These are phyloP conservation scores for Phytopythium chamaehyphon DNA, from an alignment of 352 stramenopile genomes.

Conservation along the genomic window DNA sequence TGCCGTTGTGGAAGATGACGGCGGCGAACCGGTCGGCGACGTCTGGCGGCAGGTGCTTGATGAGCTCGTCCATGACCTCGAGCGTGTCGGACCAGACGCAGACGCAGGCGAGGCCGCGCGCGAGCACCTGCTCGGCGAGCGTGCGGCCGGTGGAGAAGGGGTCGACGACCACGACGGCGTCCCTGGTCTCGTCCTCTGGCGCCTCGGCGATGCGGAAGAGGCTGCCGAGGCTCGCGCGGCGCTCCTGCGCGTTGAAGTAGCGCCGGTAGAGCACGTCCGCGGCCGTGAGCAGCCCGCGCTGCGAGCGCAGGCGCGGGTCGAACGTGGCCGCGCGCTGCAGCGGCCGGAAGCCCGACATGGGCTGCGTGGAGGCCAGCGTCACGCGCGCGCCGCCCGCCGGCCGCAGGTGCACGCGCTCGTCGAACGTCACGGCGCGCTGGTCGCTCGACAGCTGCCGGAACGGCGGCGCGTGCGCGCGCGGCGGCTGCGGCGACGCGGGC, in stretches of 20 bases:
- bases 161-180: conserved; percentile 93
- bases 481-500: neutral
- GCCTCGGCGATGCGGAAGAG: conserved; percentile 63
- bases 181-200: conserved; percentile 12
- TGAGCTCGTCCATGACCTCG: conserved; percentile 64
- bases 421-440: conserved; percentile 78
- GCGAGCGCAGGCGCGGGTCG: conserved; percentile 61
- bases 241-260: conserved; percentile 81
- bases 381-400: conserved; percentile 27
- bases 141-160: conserved; percentile 94
- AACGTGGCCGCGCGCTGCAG: conserved; percentile 76
- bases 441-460: conserved; percentile 68
- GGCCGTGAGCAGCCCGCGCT: conserved; percentile 56
- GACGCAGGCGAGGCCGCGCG: conserved; percentile 80
- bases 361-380: conserved; percentile 37
- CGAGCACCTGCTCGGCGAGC: conserved; percentile 84
- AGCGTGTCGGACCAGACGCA: conserved; percentile 80
- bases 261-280: conserved; percentile 78
- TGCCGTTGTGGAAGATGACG: conserved; percentile 70
- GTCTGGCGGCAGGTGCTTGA: conserved; percentile 54
- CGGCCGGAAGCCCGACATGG: conserved; percentile 64
- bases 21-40: conserved; percentile 51
- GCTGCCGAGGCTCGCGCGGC: conserved; percentile 35
- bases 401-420: conserved; percentile 74
- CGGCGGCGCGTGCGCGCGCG: neutral